These are phyloP conservation scores for Pseudogymnoascus sp. DNA, from an alignment of 2,329 filamentous ascomycete genomes.

Conservation along the genomic window DNA sequence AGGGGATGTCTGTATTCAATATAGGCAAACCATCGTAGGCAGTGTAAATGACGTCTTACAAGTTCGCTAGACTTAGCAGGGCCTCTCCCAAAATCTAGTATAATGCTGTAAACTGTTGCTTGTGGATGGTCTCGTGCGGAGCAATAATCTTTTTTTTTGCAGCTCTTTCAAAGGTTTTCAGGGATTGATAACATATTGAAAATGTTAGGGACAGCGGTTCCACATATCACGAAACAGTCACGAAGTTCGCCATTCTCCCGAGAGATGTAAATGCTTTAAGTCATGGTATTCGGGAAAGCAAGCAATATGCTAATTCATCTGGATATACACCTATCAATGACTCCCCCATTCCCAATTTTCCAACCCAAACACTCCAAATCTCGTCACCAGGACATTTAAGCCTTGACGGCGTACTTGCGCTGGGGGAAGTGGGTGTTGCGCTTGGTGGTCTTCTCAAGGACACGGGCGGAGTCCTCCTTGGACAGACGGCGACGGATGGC, in stretches of 20 bases:
- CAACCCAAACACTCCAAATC: slow-evolving; percentile 1
- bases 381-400: slow-evolving; percentile 29
- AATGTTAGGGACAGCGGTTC: not conserved
- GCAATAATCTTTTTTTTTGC: not conserved
- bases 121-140: not conserved
- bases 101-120: not conserved
- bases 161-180: not conserved
- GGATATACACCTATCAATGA: slow-evolving; percentile 7
- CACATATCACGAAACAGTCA: not conserved
- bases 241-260: not conserved
- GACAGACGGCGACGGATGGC: slow-evolving; percentile 94
- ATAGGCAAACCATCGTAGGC: not conserved
- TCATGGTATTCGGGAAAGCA: slow-evolving; percentile 11
- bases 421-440: slow-evolving; percentile 91
- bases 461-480: slow-evolving; percentile 76
- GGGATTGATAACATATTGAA: not conserved
- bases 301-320: slow-evolving; percentile 11
- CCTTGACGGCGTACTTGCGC: slow-evolving; percentile 99
- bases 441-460: slow-evolving; percentile 96
- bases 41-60: not conserved
- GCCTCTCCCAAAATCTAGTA: not conserved
- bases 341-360: slow-evolving; percentile 10
- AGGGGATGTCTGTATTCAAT: not conserved
- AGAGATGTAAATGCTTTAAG: not conserved
- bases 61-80: not conserved